Conservation (phyloP, 306 rosid genomes). For the Vigna unguiculata region DNA sequence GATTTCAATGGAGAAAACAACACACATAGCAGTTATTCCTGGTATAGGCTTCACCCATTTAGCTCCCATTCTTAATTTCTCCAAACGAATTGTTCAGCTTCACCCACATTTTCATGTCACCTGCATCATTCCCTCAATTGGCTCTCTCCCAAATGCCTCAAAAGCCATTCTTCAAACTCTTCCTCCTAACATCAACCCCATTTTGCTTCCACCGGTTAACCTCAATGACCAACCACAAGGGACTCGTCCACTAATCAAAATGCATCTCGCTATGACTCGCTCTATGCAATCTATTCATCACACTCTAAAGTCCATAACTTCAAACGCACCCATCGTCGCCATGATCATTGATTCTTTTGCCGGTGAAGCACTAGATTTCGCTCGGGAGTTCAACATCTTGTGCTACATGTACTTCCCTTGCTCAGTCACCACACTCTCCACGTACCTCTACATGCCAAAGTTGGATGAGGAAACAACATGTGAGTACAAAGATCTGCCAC, state of each 20-base stretch:
- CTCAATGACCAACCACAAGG: conserved; percentile 19
- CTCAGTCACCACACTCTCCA: too few species aligned
- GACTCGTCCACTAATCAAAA: not conserved
- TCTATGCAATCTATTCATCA: conserved; percentile 28
- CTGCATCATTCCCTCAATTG: conserved; percentile 29
- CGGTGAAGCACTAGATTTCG: conserved; percentile 1
- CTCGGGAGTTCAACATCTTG: conserved; percentile 36
- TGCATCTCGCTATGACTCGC: not conserved
- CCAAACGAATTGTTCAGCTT: conserved; percentile 6
- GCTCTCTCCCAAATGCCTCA: conserved; percentile 25
- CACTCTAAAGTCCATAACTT: conserved; percentile 4
- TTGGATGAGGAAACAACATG: conserved; percentile 11
- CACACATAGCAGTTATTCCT: too few species aligned
- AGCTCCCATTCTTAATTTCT: too few species aligned
- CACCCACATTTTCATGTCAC: conserved; percentile 37
- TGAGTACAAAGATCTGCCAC: not conserved
- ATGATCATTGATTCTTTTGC: conserved; percentile 23
- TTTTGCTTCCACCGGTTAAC: conserved; percentile 18
- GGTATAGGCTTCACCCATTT: too few species aligned
- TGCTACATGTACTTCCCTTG: too few species aligned
- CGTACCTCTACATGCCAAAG: not conserved
- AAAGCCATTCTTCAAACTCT: conserved; percentile 28
- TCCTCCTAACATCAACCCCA: conserved; percentile 21
- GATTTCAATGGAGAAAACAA: too few species aligned
- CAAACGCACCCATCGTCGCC: not conserved